Evolutionary conservation across 352 stramenopile species (phyloP).

Genomic region (Pythium volutum): DNA sequence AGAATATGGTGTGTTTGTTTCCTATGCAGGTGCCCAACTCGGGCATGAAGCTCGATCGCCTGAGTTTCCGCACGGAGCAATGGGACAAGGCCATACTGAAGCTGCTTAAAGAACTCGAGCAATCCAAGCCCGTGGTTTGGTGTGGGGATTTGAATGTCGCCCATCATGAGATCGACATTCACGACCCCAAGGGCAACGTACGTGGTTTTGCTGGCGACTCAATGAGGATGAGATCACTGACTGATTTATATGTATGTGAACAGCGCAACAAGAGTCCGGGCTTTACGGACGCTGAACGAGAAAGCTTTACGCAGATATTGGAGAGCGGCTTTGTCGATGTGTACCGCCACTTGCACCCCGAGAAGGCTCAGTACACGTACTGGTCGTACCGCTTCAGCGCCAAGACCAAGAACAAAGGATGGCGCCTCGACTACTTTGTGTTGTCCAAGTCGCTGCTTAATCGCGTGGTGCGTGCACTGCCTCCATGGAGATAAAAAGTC

Average conservation of each 20-base stretch:
- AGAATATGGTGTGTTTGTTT: not conserved
- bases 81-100: constrained; percentile 76
- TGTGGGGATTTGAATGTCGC: constrained; percentile 85
- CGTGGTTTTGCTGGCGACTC: constrained; percentile 1
- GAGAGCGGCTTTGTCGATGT: constrained; percentile 69
- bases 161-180: constrained; percentile 87
- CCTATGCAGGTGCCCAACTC: constrained; percentile 53
- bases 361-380: constrained; percentile 72
- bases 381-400: constrained; percentile 81
- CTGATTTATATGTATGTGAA: not conserved
- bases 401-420: constrained; percentile 83
- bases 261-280: constrained; percentile 69
- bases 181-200: constrained; percentile 82
- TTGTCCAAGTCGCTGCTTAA: constrained; percentile 55
- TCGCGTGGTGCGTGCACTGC: constrained; percentile 54
- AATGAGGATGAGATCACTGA: not conserved
- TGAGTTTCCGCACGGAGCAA: constrained; percentile 67
- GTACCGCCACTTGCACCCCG: constrained; percentile 62
- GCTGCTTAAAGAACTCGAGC: constrained; percentile 69
- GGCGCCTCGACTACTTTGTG: constrained; percentile 85
- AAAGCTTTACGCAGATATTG: constrained; percentile 68
- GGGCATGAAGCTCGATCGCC: constrained; percentile 64
- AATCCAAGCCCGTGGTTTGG: constrained; percentile 79
- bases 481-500: not conserved
- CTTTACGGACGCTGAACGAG: constrained; percentile 77